phyloP scores from a whole-genome alignment of 2,329 filamentous ascomycete genomes.

The Drechslerella coelobrocha region DNA sequence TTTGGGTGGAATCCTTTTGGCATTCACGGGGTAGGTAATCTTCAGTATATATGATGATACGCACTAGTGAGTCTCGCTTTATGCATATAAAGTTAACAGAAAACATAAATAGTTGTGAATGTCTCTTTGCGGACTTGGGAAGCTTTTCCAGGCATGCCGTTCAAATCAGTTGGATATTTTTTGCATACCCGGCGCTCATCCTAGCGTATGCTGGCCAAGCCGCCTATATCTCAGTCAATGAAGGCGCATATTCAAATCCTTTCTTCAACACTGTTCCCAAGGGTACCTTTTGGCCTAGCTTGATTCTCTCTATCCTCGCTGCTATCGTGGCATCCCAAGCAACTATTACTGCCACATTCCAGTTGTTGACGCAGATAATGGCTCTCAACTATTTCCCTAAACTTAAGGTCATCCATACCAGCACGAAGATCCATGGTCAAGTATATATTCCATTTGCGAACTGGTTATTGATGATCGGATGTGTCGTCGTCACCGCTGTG shows the following conservation, averaged over 20 bases:
- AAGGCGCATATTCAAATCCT: conserved; percentile 71
- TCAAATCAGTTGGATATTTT: conserved; percentile 74
- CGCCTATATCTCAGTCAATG: conserved; percentile 70
- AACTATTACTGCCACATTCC: conserved; percentile 78
- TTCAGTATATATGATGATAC: too few species aligned
- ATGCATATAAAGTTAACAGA: too few species aligned
- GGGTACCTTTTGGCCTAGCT: conserved; percentile 71
- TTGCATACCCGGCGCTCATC: conserved; percentile 72
- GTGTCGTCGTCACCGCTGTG: conserved; percentile 74
- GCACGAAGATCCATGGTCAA: conserved; percentile 73
- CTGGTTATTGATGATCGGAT: conserved; percentile 77
- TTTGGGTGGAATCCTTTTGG: conserved; percentile 74
- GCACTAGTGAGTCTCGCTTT: too few species aligned
- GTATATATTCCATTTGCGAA: conserved; percentile 78
- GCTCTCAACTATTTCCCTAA: conserved; percentile 76
- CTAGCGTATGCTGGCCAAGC: conserved; percentile 76
- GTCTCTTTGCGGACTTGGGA: conserved; percentile 76
- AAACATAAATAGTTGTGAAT: conserved; percentile 60
- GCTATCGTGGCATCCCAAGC: conserved; percentile 79
- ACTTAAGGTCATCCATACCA: conserved; percentile 75
- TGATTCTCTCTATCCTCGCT: conserved; percentile 73
- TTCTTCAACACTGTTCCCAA: conserved; percentile 75
- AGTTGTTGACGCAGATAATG: conserved; percentile 75
- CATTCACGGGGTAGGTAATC: conserved; percentile 67
- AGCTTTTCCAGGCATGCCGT: conserved; percentile 74